Evolutionary conservation across 2,329 filamentous ascomycete species (phyloP).

Genomic region (Trichoderma guizhouense): DNA sequence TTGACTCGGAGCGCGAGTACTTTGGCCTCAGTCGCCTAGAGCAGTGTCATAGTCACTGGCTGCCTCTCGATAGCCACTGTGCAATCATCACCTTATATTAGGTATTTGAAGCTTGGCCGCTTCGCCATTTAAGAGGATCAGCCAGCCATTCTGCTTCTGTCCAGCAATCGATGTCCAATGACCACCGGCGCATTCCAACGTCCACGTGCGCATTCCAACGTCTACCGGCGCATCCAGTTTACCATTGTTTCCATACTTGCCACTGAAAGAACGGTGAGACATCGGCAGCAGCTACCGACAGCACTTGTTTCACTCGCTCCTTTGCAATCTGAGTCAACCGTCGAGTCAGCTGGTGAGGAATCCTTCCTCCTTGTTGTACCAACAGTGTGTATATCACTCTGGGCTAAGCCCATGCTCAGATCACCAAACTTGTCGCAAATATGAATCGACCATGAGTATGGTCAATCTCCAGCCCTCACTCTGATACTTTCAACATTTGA

Average conservation of each 20-base stretch:
- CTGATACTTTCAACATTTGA: too few relatives aligned
- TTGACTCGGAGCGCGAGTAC: too few relatives aligned
- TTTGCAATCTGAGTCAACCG: background rate
- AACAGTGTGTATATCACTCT: background rate
- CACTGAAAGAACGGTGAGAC: background rate
- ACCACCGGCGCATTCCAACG: background rate
- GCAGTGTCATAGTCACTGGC: background rate
- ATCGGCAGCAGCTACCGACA: background rate
- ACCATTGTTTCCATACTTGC: background rate
- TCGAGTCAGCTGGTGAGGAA: background rate
- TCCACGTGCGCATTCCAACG: background rate
- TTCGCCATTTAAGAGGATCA: background rate
- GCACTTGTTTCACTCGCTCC: background rate
- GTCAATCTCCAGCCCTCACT: too few relatives aligned
- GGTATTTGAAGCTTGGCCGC: background rate
- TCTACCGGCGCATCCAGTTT: background rate
- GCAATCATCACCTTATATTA: background rate
- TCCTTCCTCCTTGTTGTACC: background rate
- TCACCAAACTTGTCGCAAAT: background rate
- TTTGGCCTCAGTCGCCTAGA: background rate
- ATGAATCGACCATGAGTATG: background rate
- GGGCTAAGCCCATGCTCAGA: background rate
- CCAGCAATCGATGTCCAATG: background rate
- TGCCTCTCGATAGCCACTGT: background rate
- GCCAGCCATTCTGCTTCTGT: background rate